Conservation (phyloP, 805 yeast species). For the Candida xiaguanensis region DNA sequence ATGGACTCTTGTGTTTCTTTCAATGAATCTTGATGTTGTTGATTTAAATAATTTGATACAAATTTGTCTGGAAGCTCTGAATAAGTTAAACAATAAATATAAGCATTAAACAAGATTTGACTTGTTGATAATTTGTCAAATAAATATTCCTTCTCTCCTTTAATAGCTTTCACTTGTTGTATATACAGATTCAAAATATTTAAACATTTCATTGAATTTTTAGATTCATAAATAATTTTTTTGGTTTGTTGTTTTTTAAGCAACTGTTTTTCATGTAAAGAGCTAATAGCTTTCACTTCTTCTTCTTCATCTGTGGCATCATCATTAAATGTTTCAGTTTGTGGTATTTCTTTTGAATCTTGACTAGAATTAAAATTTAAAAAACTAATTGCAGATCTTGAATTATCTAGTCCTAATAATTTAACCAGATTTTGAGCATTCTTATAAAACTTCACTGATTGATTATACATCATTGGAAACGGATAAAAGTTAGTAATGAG, state of each 20-base stretch:
- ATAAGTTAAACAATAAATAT: conserved; percentile 28
- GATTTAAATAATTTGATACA: conserved; percentile 28
- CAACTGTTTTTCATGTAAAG: conserved; percentile 36
- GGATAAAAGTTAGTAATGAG: conserved; percentile 52
- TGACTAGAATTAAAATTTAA: conserved; percentile 20
- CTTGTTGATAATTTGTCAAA: conserved; percentile 18
- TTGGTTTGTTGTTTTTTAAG: conserved; percentile 31
- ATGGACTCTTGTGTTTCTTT: conserved; percentile 8
- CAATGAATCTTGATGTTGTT: conserved; percentile 28
- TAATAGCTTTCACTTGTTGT: conserved; percentile 13
- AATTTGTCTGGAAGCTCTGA: conserved; percentile 40
- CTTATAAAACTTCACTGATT: conserved; percentile 48
- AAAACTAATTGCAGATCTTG: conserved; percentile 21
- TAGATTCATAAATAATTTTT: conserved; percentile 26
- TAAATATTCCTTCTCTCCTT: conserved; percentile 10
- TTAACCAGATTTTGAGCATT: conserved; percentile 32
- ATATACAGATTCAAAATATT: conserved; percentile 20
- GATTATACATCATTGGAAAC: conserved; percentile 73
- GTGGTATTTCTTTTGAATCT: conserved; percentile 15
- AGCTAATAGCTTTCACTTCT: conserved; percentile 27
- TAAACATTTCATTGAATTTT: conserved; percentile 30
- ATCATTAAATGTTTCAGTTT: conserved; percentile 27
- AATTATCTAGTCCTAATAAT: conserved; percentile 25
- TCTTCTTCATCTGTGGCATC: conserved; percentile 17
- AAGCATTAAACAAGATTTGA: conserved; percentile 39